Base-by-base conservation (phyloP, 768 basidiomycete genomes). In the Myochromella boudieri region DNA sequence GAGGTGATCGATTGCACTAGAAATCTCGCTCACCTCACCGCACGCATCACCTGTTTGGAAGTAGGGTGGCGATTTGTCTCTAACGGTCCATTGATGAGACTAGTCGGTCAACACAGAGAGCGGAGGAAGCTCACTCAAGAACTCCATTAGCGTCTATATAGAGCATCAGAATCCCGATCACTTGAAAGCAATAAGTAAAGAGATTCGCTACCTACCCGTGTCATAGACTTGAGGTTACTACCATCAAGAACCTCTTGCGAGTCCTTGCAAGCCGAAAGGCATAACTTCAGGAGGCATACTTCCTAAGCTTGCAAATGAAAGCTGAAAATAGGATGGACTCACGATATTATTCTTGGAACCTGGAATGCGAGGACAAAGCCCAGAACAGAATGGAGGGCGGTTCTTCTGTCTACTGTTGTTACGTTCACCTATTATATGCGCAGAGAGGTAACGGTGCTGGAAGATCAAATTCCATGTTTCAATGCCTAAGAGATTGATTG, bases 191-290 rank as follows among this genome's bases (percentile, higher is more conserved):
- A 37, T 11, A 22, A 22, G 37, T 22, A 14, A 11, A 5, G 20
- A 15, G 11, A n/a, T 11, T 17, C 6, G 14, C 4, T 21, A 20
- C 40, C 27, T n/a, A 48, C 46, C 5, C 9, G n/a, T 6, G 48
- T 49, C 37, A 49, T 40, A 4, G 48, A 44, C 10, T 1, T 12
- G n/a, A 12, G 2, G 20, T 37, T 14, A 14, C 28, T n/a, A n/a
- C n/a, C 6, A 0, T 44, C 25, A 5, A 0, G 18, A 1, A 37
- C 42, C n/a, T 28, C 1, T 28, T 49, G 25, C 0, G 29, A 33
- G 37, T 49, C 48, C 21, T 44, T 49, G n/a, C 48, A 49, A 0
- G 48, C 48, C 1, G 48, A 49, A 1, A 49, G 20, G 6, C 42
- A 49, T 6, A 44, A 14, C 48, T 44, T 9, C 1, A 2, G 6